Evolutionary conservation across 345 rosid genomes (phyloP).

Genomic region (Hevea brasiliensis): DNA sequence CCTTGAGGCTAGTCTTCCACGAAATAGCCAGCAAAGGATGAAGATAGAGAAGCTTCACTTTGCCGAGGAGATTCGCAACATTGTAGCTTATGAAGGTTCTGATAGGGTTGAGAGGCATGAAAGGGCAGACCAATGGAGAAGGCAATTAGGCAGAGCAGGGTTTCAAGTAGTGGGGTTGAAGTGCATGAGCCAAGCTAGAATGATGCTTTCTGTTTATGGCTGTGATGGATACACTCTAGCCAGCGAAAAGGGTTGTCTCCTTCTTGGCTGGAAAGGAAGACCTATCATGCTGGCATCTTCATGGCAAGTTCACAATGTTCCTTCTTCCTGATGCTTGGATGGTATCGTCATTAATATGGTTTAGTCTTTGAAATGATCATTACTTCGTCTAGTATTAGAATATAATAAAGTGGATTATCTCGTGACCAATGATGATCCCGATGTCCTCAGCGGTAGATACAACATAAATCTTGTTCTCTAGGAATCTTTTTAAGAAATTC

Average conservation of each 20-base stretch:
- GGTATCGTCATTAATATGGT: not conserved
- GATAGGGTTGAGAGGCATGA: slow-evolving; percentile 60
- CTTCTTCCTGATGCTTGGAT: slow-evolving; percentile 17
- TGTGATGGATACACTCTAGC: slow-evolving; percentile 56
- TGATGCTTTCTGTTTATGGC: slow-evolving; percentile 60
- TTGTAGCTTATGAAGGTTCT: slow-evolving; percentile 53
- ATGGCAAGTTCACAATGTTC: slow-evolving; percentile 45
- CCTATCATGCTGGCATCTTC: slow-evolving; percentile 68
- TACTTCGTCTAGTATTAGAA: not conserved
- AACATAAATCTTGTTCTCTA: not conserved
- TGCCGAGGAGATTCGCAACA: slow-evolving; percentile 56
- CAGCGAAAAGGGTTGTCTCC: slow-evolving; percentile 53
- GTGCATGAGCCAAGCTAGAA: slow-evolving; percentile 54
- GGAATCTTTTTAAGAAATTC: not conserved
- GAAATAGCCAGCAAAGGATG: slow-evolving; percentile 50
- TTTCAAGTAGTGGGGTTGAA: slow-evolving; percentile 51
- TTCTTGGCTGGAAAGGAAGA: slow-evolving; percentile 68
- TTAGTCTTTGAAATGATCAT: not conserved
- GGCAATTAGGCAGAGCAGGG: slow-evolving; percentile 67
- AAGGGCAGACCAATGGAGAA: slow-evolving; percentile 66
- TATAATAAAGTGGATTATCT: slow-evolving; percentile 16
- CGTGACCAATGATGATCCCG: not conserved
- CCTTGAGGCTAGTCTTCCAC: slow-evolving; percentile 53
- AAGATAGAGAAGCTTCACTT: slow-evolving; percentile 57
- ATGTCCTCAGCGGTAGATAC: not conserved